These are phyloP conservation scores for Fusarium pininemorale DNA, from an alignment of 2,329 filamentous ascomycete species.

Conservation along the genomic window DNA sequence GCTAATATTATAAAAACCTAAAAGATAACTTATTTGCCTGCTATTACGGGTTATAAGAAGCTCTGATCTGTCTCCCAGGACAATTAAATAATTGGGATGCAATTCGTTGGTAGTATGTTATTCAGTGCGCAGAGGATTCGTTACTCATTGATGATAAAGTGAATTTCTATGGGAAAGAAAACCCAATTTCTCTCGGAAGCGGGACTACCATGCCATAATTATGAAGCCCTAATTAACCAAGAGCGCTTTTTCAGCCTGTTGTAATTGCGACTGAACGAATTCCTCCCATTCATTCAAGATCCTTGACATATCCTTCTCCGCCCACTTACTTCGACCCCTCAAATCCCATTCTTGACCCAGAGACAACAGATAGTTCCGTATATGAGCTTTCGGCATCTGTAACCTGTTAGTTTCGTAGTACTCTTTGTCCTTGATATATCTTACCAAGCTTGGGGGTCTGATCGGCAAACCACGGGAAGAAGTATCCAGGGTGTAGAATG, in stretches of 20 bases:
- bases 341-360: not conserved
- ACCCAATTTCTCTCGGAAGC: rapidly evolving
- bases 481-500: not conserved
- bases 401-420: rapidly evolving
- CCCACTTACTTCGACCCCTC: not conserved
- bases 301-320: rapidly evolving
- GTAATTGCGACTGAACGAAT: rapidly evolving
- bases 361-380: not conserved
- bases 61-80: no score
- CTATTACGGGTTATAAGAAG: no score
- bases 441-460: not conserved
- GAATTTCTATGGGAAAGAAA: no score
- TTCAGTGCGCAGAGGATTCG: rapidly evolving
- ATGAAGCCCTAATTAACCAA: rapidly evolving
- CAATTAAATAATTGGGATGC: not conserved
- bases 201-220: rapidly evolving
- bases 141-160: no score
- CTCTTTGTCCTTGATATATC: rapidly evolving
- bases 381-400: not conserved
- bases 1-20: no score
- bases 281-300: rapidly evolving
- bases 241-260: rapidly evolving
- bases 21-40: no score
- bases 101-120: rapidly evolving
- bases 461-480: not conserved